Evolutionary conservation across 2,329 filamentous ascomycete species (phyloP).

Genomic region (Sarocladium strictum): DNA sequence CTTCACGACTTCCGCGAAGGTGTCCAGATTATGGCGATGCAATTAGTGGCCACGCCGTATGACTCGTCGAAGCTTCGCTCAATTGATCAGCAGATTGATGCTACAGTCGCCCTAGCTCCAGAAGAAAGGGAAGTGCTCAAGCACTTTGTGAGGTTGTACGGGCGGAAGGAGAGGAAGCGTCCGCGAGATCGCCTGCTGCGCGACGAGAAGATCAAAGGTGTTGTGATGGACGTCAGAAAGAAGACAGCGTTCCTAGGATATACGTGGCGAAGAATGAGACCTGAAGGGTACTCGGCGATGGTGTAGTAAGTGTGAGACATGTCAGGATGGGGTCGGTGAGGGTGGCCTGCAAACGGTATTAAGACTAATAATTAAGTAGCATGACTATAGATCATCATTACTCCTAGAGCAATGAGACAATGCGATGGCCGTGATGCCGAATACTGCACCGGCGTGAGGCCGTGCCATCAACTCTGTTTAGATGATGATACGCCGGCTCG

Average conservation of each 20-base stretch:
- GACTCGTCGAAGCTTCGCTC: constrained; percentile 42
- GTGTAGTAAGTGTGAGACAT: background rate
- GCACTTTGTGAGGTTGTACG: constrained; percentile 45
- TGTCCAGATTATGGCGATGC: constrained; percentile 37
- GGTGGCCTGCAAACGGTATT: background rate
- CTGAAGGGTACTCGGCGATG: constrained; percentile 22
- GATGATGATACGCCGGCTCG: background rate
- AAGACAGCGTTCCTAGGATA: constrained; percentile 84
- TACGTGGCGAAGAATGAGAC: constrained; percentile 60
- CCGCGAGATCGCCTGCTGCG: constrained; percentile 80
- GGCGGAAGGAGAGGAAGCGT: constrained; percentile 65
- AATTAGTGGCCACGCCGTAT: constrained; percentile 41
- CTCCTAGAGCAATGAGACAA: background rate
- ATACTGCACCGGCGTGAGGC: too few species aligned
- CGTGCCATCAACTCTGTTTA: background rate
- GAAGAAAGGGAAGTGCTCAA: constrained; percentile 39
- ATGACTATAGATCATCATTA: background rate
- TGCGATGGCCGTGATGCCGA: too few species aligned
- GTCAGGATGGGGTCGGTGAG: background rate
- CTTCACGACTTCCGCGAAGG: constrained; percentile 32
- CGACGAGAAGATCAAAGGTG: constrained; percentile 59
- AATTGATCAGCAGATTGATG: constrained; percentile 43
- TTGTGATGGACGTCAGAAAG: constrained; percentile 76
- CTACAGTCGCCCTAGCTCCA: constrained; percentile 24
- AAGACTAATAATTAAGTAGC: background rate